Base-by-base conservation (phyloP, 441 rosid genomes). In the Geranium incanum region DNA sequence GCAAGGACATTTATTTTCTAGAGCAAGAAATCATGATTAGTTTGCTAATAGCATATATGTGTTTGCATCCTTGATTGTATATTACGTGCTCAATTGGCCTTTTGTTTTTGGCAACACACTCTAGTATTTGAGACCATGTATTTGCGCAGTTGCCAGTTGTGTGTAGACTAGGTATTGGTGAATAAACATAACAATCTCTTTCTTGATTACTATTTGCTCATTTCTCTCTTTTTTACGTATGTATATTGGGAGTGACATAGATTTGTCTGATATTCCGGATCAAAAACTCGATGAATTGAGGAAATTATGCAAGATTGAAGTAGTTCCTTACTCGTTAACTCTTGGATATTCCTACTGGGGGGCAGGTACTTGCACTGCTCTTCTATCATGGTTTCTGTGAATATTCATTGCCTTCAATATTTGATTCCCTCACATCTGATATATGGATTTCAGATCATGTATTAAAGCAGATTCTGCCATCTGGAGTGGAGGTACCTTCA, bases 321-420 rank as follows among this genome's bases (percentile, higher is more conserved):
- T 84, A n/a, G 86, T 86, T 80, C 88, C 97, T 41, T 81, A 94
- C 73, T 79, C 95, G 0, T 68, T 87, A 73, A 90, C 86, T 0
- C 91, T 92, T 75, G 97, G 95, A 4, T 94, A 92, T 87, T 90
- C 98, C 16, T 91, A 94, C 73, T 92, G 97, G 98, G 72, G 82
- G 81, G 97, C 88, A 76, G 97, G 98, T 91, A 50, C 59, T 50
- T 50, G 3, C 18, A 1, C 43, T 39, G 43, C 43, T 39, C 4
- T 39, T 39, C 43, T 39, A 50, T 3, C 18, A 4, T 50, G 4
- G 16, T 50, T 50, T 3, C 15, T 9, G n/a, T 48, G 57, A 48
- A 48, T 48, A 11, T 48, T 48, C 52, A 45, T 45, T 45, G 52
- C n/a, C 52, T 4, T 45, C 23, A 52, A 33, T n/a, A 63, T 50